Evolutionary conservation across 805 yeast genomes (phyloP), one percentile per base, ranked within the genome.

Genomic region (Yamadazyma tumulicola): DNA sequence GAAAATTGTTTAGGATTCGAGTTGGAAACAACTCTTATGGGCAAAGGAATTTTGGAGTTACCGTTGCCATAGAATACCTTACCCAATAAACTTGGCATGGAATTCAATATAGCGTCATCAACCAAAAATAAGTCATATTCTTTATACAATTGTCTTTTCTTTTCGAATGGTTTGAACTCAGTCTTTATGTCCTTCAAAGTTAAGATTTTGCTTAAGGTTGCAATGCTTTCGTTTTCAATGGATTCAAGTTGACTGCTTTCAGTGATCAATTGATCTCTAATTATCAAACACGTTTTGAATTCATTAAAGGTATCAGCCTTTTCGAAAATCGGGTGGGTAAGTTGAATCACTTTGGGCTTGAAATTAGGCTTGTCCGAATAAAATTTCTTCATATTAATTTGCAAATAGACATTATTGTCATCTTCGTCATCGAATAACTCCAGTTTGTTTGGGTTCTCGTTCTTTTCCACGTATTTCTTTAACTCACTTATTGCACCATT

Each of bases 101-200:
- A 68, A 19, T 88, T 77, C 35, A 87, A 69, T 29, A 91, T 67
- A 23, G 81, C 79, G 43, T 88, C 96, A 61, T 93, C 98, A 34
- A 86, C 81, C 27, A 93, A 55, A 58, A 93, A 85, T 41, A 87
- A 46, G 49, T 88, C 95, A 54, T 75, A 85, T 39, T 77, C 79
- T 11, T 69, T 57, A 27, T 72, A 60, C 41, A 93, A 75, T 43
- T 79, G 81, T 57, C 97, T 79, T 58, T 88, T 80, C 40, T 88
- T 81, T 60, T 93, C 97, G 51, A 67, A 93, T n/a, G 85, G 77
- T 64, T 87, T 87, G 71, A 79, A 91, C 41, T 81, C 83, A 21
- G 88, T 85, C 58, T 86, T 86, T 44, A 93, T 69, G 47, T 87
- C 83, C 29, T 77, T 69, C 36, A 81, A 81, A 5, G 93, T 74